Percentiles rank a stretch among this genome's conserved stretches.
These are phyloP conservation scores for Fomitopsis pinicola DNA, from an alignment of 1,284 basidiomycete genomes.

Conservation along the genomic window DNA sequence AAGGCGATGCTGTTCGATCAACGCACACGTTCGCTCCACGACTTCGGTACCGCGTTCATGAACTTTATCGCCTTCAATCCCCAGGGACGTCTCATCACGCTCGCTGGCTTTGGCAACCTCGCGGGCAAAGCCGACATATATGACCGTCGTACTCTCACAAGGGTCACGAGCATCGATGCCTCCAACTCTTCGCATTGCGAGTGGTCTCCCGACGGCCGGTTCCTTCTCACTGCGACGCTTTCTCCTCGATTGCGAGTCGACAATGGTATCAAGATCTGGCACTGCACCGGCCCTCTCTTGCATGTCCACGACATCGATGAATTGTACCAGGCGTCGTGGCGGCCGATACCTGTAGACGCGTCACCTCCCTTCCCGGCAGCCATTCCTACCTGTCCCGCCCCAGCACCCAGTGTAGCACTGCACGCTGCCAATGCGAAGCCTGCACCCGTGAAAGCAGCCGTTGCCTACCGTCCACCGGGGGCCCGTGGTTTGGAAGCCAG, in stretches of 20 bases:
- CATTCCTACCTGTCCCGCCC: conserved; percentile 74
- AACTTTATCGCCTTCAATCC: conserved; percentile 97
- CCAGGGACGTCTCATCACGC: conserved; percentile 83
- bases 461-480: conserved; percentile 89
- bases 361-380: conserved; percentile 69
- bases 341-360: conserved; percentile 65
- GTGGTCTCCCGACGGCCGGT: conserved; percentile 94
- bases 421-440: conserved; percentile 38
- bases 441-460: conserved; percentile 58
- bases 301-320: conserved; percentile 79
- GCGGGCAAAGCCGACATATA: conserved; percentile 92
- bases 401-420: conserved; percentile 54
- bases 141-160: conserved; percentile 83
- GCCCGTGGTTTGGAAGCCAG: conserved; percentile 86
- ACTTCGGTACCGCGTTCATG: conserved; percentile 86
- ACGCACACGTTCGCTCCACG: conserved; percentile 84
- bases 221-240: conserved; percentile 90
- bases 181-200: conserved; percentile 93
- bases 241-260: conserved; percentile 94
- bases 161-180: conserved; percentile 85
- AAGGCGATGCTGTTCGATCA: conserved; percentile 91
- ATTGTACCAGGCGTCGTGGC: conserved; percentile 87
- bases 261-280: conserved; percentile 96
- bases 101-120: conserved; percentile 96
- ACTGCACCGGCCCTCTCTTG: conserved; percentile 83